phyloP scores from a whole-genome alignment of 208 protist genomes.

The Trypanosoma platydactyli region DNA sequence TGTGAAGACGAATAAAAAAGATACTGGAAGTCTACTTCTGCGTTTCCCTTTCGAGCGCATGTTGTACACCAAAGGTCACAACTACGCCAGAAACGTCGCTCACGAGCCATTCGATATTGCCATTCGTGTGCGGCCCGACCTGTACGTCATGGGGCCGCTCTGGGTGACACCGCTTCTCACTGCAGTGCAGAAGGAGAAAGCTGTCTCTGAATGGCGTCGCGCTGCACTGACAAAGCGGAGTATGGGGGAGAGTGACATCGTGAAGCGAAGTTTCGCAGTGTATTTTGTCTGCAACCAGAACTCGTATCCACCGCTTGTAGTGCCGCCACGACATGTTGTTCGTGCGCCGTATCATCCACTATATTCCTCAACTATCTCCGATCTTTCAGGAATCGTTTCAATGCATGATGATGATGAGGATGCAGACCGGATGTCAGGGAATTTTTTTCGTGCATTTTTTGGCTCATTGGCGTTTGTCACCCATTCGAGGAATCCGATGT shows the following conservation, averaged over 20 bases:
- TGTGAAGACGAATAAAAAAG: not conserved
- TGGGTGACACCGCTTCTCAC: not conserved
- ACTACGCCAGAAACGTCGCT: not conserved
- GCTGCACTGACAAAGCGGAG: not conserved
- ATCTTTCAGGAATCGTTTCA: not conserved
- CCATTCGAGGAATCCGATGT: no score
- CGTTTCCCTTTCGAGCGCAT: not conserved
- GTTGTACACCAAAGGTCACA: not conserved
- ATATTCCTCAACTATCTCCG: not conserved
- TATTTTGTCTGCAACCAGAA: not conserved
- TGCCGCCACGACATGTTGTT: not conserved
- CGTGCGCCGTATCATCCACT: not conserved
- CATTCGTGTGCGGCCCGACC: constrained; percentile 1
- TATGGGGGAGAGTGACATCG: not conserved
- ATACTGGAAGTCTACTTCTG: not conserved
- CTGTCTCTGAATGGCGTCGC: not conserved
- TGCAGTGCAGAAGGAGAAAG: not conserved
- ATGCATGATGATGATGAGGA: not conserved
- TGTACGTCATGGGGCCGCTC: not conserved
- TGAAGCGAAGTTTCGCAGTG: not conserved
- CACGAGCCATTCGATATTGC: constrained; percentile 2
- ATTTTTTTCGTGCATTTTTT: no score
- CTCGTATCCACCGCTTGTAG: not conserved
- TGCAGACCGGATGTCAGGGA: no score
- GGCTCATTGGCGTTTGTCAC: no score